Conservation (phyloP, 208 protist species). For the Leishmania braziliensis region DNA sequence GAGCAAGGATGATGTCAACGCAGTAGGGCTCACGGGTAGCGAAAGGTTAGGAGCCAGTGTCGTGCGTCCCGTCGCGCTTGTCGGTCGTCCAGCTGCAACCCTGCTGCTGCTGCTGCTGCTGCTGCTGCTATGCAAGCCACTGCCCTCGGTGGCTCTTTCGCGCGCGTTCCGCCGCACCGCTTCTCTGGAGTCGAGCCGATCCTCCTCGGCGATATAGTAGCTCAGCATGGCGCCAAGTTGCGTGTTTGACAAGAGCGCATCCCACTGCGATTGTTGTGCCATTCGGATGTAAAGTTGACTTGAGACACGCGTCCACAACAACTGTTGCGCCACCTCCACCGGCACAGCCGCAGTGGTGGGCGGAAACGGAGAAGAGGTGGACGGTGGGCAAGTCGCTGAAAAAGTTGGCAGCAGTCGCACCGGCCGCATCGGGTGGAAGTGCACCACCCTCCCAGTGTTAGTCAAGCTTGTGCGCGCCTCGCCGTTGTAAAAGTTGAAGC, state of each 20-base stretch:
- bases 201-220: background rate
- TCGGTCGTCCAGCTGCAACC: background rate
- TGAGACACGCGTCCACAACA: slow-evolving; percentile 11
- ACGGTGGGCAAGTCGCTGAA: background rate
- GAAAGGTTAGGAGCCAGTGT: background rate
- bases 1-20: background rate
- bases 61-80: background rate
- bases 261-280: slow-evolving; percentile 21
- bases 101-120: background rate
- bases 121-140: background rate
- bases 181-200: slow-evolving; percentile 11
- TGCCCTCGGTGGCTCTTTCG: background rate
- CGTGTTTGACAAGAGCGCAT: slow-evolving; percentile 8
- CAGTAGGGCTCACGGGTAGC: background rate
- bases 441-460: slow-evolving; percentile 23
- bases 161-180: slow-evolving; percentile 9
- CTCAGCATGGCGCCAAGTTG: slow-evolving; percentile 7
- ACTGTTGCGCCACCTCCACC: slow-evolving; percentile 12
- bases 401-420: slow-evolving; percentile 4
- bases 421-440: slow-evolving; percentile 25
- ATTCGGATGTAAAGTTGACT: slow-evolving; percentile 3
- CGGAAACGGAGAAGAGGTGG: background rate
- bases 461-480: slow-evolving; percentile 23
- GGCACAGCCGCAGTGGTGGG: background rate
- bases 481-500: slow-evolving; percentile 40